Evolutionary conservation across 495 filamentous ascomycete genomes (phyloP), one percentile per base, ranked within the genome.

Genomic region (Lichenothelia convexa): DNA sequence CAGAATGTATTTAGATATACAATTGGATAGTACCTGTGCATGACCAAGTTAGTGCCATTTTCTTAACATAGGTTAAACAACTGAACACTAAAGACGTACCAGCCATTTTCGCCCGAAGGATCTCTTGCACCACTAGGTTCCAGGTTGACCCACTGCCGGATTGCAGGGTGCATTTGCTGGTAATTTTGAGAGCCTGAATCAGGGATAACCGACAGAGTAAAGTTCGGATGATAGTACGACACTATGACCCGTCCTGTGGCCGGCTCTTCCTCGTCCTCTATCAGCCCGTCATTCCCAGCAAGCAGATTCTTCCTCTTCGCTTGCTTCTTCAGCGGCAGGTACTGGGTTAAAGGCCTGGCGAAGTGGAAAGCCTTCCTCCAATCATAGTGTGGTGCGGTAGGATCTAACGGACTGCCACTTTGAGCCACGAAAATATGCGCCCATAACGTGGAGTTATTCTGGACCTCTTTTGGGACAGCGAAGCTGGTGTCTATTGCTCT

Each of bases 1-100:
- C 89, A 97, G 61, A 97, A 97, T 4, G 84, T 89, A 56, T 95
- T 97, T 55, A 85, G 55, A 50, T 75, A 97, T 20, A 93, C 55
- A 37, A 93, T 74, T 3, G 89, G 89, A 52, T 89, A 97, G 57
- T 94, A 97, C n/a, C n/a, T n/a, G n/a, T n/a, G n/a, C n/a, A n/a
- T n/a, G n/a, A n/a, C n/a, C n/a, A n/a, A n/a, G n/a, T n/a, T n/a
- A n/a, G n/a, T n/a, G n/a, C n/a, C n/a, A n/a, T n/a, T n/a, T n/a
- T n/a, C n/a, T n/a, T n/a, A n/a, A n/a, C n/a, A n/a, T n/a, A n/a
- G n/a, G n/a, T n/a, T n/a, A n/a, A n/a, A n/a, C n/a, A n/a, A n/a
- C n/a, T n/a, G n/a, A n/a, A n/a, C n/a, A n/a, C n/a, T n/a, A n/a
- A n/a, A n/a, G n/a, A n/a, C n/a, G 24, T 27, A 27, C 89, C 89